Evolutionary conservation across 192 early-diverging fungal genomes (phyloP), one percentile per base, ranked within the genome.

Genomic region (Entomortierella chlamydospora): DNA sequence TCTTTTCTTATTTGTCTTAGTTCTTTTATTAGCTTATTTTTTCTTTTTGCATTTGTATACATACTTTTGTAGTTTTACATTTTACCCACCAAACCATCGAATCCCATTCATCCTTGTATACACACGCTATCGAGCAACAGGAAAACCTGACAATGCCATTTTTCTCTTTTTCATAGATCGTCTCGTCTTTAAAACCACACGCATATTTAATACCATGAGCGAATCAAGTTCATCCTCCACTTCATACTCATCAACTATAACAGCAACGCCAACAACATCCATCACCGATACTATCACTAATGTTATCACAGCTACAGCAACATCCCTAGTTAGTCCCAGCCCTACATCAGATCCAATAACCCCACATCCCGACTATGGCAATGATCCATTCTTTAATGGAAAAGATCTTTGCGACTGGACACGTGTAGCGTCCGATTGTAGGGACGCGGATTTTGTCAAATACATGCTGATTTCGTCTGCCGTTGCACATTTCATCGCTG

Each of bases 371-470:
- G 10, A 37, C 10, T 37, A 37, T 37, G 34, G 34, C 4, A 37
- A 37, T 37, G 39, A 65, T 18, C 58, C 59, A 8, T 53, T 37
- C 37, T 51, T n/a, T 18, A 31, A 57, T 4, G 33, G 66, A 9
- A 47, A 57, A 1, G 13, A 59, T 13, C 63, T 79, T 29, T 79
- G 76, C 28, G 76, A 79, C 25, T 79, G 68, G 68, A 70, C 76
- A 6, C 50, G 68, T 4, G 57, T 57, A 12, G 57, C 68, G n/a
- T 13, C 22, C 42, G 18, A 57, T 25, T 79, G 76, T 15, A 43
- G 62, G 13, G 76, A 70, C 41, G 26, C 62, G 1, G 68, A 79
- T 17, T 79, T 70, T 50, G 39, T 41, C 31, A 70, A 61, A 12
- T 41, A 50, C 49, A 70, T 79, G 63, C 47, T 79, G 33, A 28